A percentile compares a stretch with the other conserved stretches of the same genome.
These are phyloP conservation scores for Paralagenidium karlingii DNA, from an alignment of 352 stramenopile species.

Conservation along the genomic window DNA sequence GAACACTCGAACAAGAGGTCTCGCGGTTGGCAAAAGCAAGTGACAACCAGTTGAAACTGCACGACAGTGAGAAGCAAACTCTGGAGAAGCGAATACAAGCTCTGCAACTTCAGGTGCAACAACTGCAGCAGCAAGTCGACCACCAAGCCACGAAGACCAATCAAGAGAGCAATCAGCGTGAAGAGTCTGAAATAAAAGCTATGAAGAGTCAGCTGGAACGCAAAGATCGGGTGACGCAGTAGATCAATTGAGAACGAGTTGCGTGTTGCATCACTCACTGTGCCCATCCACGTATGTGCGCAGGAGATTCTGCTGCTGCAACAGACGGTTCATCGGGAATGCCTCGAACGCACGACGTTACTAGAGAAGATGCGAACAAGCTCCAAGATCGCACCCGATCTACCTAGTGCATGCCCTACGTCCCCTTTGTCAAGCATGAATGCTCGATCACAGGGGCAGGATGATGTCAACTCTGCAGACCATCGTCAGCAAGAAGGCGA, in stretches of 20 bases:
- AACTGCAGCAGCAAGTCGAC: too few species aligned
- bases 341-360: constrained; percentile 63
- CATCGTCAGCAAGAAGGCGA: constrained; percentile 11
- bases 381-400: constrained; percentile 26
- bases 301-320: constrained; percentile 67
- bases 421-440: constrained; percentile 4
- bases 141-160: too few species aligned
- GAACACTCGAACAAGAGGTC: not conserved
- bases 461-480: too few species aligned
- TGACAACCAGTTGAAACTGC: not conserved
- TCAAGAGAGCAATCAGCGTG: too few species aligned
- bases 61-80: constrained; percentile 1
- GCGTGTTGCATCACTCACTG: too few species aligned
- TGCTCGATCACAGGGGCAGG: not conserved
- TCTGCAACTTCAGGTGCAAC: too few species aligned
- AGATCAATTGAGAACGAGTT: too few species aligned
- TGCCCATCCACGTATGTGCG: not conserved
- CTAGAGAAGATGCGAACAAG: constrained; percentile 67
- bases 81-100: not conserved
- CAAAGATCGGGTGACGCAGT: not conserved
- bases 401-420: constrained; percentile 1
- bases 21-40: not conserved
- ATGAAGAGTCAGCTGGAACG: not conserved
- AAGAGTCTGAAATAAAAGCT: too few species aligned
- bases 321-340: constrained; percentile 74